These are phyloP conservation scores for Colletotrichum sojae DNA, from an alignment of 2,329 filamentous ascomycete species.

Conservation along the genomic window DNA sequence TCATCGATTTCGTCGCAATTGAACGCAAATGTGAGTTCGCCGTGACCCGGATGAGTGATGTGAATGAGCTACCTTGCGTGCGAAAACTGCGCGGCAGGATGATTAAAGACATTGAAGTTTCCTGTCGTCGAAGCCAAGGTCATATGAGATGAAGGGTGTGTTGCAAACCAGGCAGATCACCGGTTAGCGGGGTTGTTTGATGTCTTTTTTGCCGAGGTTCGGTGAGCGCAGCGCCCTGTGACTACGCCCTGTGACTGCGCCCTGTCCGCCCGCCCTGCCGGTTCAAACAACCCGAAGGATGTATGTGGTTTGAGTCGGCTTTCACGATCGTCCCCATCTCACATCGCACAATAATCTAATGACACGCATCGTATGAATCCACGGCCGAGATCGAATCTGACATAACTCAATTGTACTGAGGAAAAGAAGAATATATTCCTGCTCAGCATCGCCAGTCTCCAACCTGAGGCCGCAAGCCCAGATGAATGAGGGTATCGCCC, in stretches of 20 bases:
- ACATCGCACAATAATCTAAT: not conserved
- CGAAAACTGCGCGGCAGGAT: slow-evolving; percentile 2
- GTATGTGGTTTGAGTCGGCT: not conserved
- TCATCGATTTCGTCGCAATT: slow-evolving; percentile 6
- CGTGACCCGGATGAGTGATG: not conserved
- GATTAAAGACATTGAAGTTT: slow-evolving; percentile 8
- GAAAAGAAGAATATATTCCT: not conserved
- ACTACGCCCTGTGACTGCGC: slow-evolving; percentile 30
- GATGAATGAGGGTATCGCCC: slow-evolving; percentile 28
- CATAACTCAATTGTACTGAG: not conserved
- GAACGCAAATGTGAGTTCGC: not conserved
- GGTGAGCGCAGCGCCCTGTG: slow-evolving; percentile 24
- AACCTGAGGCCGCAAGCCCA: not conserved
- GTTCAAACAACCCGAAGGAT: not conserved
- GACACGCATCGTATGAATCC: too few species aligned
- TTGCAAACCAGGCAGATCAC: slow-evolving; percentile 12
- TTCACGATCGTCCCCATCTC: not conserved
- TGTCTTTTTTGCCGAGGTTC: slow-evolving; percentile 39
- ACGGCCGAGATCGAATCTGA: not conserved
- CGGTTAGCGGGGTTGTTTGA: slow-evolving; percentile 16
- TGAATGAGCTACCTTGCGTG: not conserved
- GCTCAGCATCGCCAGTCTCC: not conserved
- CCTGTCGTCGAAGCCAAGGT: not conserved
- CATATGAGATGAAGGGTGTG: slow-evolving; percentile 7
- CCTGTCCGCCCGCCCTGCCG: slow-evolving; percentile 1